Evolutionary conservation across 202 grass and related monocot genomes (phyloP).

Genomic region (Schoenoplectus triqueter): DNA sequence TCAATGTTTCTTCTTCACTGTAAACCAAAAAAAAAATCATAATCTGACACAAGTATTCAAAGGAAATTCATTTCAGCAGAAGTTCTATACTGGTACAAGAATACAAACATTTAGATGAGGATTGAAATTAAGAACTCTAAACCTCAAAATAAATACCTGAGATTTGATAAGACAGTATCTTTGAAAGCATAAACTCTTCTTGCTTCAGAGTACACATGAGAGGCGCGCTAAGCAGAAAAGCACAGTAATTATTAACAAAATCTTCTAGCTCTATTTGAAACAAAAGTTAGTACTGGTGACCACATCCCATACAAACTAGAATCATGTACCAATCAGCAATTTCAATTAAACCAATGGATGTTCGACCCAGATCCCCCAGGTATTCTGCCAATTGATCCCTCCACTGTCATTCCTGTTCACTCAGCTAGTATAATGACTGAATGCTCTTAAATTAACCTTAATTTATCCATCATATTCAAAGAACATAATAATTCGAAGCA

Average conservation of each 20-base stretch:
- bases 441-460: background rate
- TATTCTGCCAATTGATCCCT: background rate
- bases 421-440: background rate
- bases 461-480: background rate
- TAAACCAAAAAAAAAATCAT: slow-evolving; percentile 7
- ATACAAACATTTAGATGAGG: background rate
- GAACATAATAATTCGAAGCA: background rate
- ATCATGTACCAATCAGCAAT: background rate
- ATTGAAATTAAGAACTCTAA: background rate
- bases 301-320: background rate
- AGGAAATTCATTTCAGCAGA: slow-evolving; percentile 20
- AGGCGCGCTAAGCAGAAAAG: slow-evolving; percentile 60
- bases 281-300: background rate
- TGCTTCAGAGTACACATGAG: slow-evolving; percentile 94
- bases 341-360: slow-evolving; percentile 4
- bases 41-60: slow-evolving; percentile 7
- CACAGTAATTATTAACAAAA: slow-evolving; percentile 4
- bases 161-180: slow-evolving; percentile 72
- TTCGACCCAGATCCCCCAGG: background rate
- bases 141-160: slow-evolving; percentile 41
- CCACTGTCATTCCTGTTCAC: background rate
- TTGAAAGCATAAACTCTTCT: slow-evolving; percentile 81
- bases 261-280: slow-evolving; percentile 9
- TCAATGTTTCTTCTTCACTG: slow-evolving; percentile 79
- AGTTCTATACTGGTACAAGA: background rate